Evolutionary conservation across 495 filamentous ascomycete species (phyloP), one percentile per base, ranked within the genome.

Genomic region (Annulohypoxylon nitens): DNA sequence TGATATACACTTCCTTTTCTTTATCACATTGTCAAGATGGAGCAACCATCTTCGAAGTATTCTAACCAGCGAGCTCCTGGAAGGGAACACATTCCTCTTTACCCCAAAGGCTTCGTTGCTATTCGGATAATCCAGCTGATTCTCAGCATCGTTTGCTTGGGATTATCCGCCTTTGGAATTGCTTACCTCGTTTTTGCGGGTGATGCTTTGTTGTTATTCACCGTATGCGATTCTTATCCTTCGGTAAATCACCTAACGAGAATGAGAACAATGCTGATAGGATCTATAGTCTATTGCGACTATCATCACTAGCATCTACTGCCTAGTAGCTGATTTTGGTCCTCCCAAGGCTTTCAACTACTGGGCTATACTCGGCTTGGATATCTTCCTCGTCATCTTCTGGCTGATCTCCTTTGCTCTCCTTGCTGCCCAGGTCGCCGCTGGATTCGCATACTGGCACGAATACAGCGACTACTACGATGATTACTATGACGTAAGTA

Each of bases 101-200:
- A 78, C n/a, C 83, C 84, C 14, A 78, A 70, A 47, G 74, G 74
- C 71, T 88, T 89, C 64, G 83, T 90, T 55, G 82, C 83, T 16
- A 78, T 94, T 20, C 87, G 93, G 63, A 83, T 87, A 63, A 71
- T 86, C 55, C 92, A 95, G 75, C 80, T 87, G 25, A 74, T 91
- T 43, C 79, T 93, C 58, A 87, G 87, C n/a, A 75, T 94, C 67
- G 84, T 90, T 54, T 81, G 91, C 54, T 80, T 95, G 34, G 92
- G 87, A n/a, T 74, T 95, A 12, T 86, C 86, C 10, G 90, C 86
- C 51, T 93, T 92, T 78, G 85, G 90, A 85, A 76, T 67, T 77
- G 80, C 61, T 4, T 74, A 48, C 34, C 39, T 73, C 5, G 63
- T 74, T 16, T 76, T 79, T 18, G 61, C 68, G 45, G 84, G 78